These are phyloP conservation scores for Colletotrichum costaricense DNA, from an alignment of 2,329 filamentous ascomycete genomes.

Conservation along the genomic window DNA sequence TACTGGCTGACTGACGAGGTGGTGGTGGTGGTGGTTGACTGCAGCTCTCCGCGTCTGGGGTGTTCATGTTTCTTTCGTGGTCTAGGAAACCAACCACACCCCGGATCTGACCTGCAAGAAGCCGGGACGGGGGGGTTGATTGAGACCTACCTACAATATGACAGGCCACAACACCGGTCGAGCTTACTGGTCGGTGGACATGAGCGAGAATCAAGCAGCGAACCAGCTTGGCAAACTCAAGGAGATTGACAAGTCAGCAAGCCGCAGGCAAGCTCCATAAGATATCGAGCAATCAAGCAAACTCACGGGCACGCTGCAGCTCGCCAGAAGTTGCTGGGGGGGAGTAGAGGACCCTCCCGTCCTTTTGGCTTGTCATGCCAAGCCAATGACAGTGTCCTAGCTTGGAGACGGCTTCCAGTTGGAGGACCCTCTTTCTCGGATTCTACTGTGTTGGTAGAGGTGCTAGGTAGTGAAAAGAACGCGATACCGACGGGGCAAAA, in stretches of 20 bases:
- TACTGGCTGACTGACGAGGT: not conserved
- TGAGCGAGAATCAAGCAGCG: not conserved
- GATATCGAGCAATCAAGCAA: not conserved
- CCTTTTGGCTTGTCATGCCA: not conserved
- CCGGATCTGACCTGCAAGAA: slow-evolving; percentile 32
- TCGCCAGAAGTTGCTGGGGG: slow-evolving; percentile 6
- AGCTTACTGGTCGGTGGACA: not conserved
- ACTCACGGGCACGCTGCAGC: slow-evolving; percentile 13
- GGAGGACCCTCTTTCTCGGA: not conserved
- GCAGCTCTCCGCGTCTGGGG: not conserved
- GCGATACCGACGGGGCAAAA: not conserved
- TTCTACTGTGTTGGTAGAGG: too few relatives aligned
- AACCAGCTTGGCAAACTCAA: not conserved
- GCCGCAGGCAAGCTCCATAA: not conserved
- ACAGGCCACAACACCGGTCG: not conserved
- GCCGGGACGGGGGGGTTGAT: slow-evolving; percentile 2
- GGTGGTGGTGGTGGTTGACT: not conserved
- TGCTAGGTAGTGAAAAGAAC: too few relatives aligned
- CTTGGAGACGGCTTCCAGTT: not conserved
- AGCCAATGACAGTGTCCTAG: slow-evolving; percentile 1
- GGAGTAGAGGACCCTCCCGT: not conserved
- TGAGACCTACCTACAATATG: not conserved
- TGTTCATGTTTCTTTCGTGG: not conserved
- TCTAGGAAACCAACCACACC: slow-evolving; percentile 16
- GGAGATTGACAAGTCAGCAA: not conserved